phyloP scores from a whole-genome alignment of 2,329 filamentous ascomycete genomes.

The Ceratocystis cubensis region DNA sequence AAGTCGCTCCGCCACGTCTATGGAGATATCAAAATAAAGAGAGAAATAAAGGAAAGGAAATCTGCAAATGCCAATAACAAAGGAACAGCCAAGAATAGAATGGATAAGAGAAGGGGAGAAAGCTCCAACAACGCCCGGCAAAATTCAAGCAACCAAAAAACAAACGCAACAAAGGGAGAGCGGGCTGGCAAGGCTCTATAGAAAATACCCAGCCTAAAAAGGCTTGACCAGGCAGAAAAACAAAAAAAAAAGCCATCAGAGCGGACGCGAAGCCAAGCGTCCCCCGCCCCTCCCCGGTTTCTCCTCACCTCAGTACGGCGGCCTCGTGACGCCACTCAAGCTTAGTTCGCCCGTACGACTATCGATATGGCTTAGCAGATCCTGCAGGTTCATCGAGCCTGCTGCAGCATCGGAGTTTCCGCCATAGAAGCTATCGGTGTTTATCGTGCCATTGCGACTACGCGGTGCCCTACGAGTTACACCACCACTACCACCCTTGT shows the following conservation, averaged over 20 bases:
- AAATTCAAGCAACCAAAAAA: too few relatives aligned
- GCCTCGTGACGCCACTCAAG: conserved; percentile 36
- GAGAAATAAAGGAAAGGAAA: conserved; percentile 3
- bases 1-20: not conserved
- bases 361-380: conserved; percentile 40
- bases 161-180: too few relatives aligned
- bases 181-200: too few relatives aligned
- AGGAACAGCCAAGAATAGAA: not conserved
- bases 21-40: conserved; percentile 10
- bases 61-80: not conserved
- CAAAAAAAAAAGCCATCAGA: not conserved
- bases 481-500: conserved; percentile 10
- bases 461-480: conserved; percentile 12
- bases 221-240: not conserved
- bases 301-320: conserved; percentile 34
- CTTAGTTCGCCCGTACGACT: conserved; percentile 35
- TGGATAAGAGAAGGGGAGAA: too few relatives aligned
- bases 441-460: conserved; percentile 16
- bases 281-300: conserved; percentile 18
- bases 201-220: too few relatives aligned
- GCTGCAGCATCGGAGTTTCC: conserved; percentile 20
- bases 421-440: conserved; percentile 9
- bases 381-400: conserved; percentile 36
- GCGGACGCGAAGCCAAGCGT: too few relatives aligned
- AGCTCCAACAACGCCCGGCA: too few relatives aligned